phyloP scores from a whole-genome alignment of 345 rosid genomes.

The Gynandropsis gynandra region DNA sequence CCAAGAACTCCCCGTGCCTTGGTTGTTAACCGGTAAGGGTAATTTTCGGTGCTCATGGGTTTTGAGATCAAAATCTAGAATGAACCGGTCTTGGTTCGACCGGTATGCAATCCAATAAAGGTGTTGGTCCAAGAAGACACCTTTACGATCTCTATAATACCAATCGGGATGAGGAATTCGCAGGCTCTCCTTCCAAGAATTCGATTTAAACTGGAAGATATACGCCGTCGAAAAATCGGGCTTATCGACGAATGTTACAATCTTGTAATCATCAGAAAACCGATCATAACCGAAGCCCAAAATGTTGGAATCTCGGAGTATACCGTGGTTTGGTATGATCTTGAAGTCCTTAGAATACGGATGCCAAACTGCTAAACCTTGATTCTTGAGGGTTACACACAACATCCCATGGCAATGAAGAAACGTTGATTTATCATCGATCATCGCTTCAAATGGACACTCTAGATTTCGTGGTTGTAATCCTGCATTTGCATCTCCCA shows the following conservation, averaged over 20 bases:
- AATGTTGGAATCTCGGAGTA: conserved; percentile 15
- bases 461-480: conserved; percentile 4
- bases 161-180: conserved; percentile 20
- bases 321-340: conserved; percentile 22
- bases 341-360: conserved; percentile 19
- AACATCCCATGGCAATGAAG: conserved; percentile 26
- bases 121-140: conserved; percentile 15
- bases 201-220: conserved; percentile 15
- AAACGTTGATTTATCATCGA: conserved; percentile 20
- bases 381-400: conserved; percentile 25
- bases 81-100: conserved; percentile 19
- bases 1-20: conserved; percentile 17
- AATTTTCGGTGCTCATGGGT: conserved; percentile 19
- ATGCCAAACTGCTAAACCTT: conserved; percentile 23
- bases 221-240: conserved; percentile 6
- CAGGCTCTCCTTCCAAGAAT: conserved; percentile 17
- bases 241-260: conserved; percentile 25
- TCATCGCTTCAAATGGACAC: conserved; percentile 18
- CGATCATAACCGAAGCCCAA: conserved; percentile 24
- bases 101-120: conserved; percentile 28
- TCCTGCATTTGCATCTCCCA: conserved; percentile 11
- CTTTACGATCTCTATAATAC: conserved; percentile 23
- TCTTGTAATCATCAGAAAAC: conserved; percentile 18
- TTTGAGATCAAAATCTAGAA: conserved; percentile 19
- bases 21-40: conserved; percentile 9